These are phyloP conservation scores for Alnus rubra DNA, from an alignment of 306 rosid genomes.

Conservation along the genomic window DNA sequence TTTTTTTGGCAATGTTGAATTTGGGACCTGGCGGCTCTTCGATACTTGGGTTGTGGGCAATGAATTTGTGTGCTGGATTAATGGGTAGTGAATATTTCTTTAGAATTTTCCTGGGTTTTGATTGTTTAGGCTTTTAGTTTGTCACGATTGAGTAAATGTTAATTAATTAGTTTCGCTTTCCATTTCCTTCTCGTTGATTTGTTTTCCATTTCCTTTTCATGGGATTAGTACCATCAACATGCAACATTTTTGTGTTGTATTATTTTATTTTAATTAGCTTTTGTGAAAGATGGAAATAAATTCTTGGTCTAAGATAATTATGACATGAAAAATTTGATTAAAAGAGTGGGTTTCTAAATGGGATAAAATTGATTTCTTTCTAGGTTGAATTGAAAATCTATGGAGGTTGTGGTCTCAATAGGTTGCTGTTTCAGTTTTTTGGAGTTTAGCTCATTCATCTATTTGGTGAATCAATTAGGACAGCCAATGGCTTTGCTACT, in stretches of 20 bases:
- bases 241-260: background rate
- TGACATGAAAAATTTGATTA: conserved; percentile 12
- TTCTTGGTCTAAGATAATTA: conserved; percentile 1
- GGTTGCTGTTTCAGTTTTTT: conserved; percentile 9
- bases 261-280: background rate
- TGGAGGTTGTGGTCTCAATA: background rate
- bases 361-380: background rate
- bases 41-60: background rate
- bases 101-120: background rate
- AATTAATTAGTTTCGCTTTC: background rate
- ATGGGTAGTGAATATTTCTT: too few relatives aligned
- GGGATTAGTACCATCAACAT: background rate
- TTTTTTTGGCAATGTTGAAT: background rate
- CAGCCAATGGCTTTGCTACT: conserved; percentile 10
- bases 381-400: conserved; percentile 9
- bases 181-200: background rate
- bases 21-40: background rate
- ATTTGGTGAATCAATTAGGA: conserved; percentile 3
- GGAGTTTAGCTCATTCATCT: conserved; percentile 9
- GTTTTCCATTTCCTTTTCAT: background rate
- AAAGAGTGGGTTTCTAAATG: background rate
- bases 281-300: background rate
- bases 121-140: background rate
- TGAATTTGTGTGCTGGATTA: background rate
- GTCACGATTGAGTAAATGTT: background rate